Percentiles rank a stretch among this genome's conserved stretches.
phyloP scores from a whole-genome alignment of 2,329 filamentous ascomycete species.

The Celoporthe dispersa region DNA sequence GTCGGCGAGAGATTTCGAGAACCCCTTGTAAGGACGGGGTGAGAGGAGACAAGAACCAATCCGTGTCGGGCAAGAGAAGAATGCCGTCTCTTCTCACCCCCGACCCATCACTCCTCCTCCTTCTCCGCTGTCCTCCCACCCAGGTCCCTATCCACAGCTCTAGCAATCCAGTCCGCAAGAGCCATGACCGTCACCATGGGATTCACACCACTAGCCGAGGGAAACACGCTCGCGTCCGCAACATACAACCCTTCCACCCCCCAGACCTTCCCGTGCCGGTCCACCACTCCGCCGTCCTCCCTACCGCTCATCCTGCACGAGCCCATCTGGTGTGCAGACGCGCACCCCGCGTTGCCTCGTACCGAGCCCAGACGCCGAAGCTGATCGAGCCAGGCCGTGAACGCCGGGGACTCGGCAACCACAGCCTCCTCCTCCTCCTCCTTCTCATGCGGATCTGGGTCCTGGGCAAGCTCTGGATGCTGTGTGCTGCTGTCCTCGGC shows the following conservation, averaged over 20 bases:
- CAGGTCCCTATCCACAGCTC: slow-evolving; percentile 57
- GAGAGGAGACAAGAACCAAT: too few relatives aligned
- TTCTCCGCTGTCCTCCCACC: not conserved
- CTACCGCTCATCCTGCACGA: slow-evolving; percentile 71
- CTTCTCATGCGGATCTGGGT: slow-evolving; percentile 16
- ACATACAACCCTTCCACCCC: slow-evolving; percentile 68
- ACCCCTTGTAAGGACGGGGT: not conserved
- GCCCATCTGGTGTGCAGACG: slow-evolving; percentile 83
- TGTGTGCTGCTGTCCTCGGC: slow-evolving; percentile 14
- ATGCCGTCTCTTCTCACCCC: not conserved
- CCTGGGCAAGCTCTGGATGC: too few relatives aligned
- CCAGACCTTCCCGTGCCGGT: slow-evolving; percentile 66
- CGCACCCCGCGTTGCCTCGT: slow-evolving; percentile 58
- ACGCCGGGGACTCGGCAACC: slow-evolving; percentile 52
- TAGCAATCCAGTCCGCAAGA: slow-evolving; percentile 67
- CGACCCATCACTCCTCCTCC: not conserved
- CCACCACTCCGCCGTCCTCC: slow-evolving; percentile 59
- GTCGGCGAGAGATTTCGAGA: too few relatives aligned
- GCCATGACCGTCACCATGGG: slow-evolving; percentile 82
- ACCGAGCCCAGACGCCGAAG: slow-evolving; percentile 54
- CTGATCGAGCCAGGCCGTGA: slow-evolving; percentile 63
- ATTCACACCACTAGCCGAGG: slow-evolving; percentile 77
- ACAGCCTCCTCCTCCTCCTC: slow-evolving; percentile 23
- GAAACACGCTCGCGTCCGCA: slow-evolving; percentile 76
- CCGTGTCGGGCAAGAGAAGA: too few relatives aligned